Percentiles rank a stretch among this genome's conserved stretches.
These are phyloP conservation scores for Myxozyma vanderwaltii DNA, from an alignment of 805 yeast species.

Conservation along the genomic window DNA sequence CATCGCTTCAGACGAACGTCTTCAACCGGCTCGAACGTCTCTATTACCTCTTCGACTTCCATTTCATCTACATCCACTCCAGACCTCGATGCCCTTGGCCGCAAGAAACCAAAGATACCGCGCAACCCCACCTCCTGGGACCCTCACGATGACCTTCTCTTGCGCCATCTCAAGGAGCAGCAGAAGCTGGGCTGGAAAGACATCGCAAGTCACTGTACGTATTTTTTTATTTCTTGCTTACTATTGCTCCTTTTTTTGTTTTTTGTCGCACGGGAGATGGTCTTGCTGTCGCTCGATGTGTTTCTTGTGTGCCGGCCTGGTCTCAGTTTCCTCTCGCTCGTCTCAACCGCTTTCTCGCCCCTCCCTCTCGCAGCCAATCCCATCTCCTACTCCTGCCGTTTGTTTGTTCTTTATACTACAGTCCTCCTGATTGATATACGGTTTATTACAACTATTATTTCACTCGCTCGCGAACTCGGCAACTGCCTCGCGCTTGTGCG, in stretches of 20 bases:
- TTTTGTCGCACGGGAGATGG: too few species aligned
- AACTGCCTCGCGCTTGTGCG: background rate
- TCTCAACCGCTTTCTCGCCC: background rate
- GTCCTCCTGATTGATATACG: background rate
- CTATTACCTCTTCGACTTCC: constrained; percentile 24
- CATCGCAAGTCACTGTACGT: constrained; percentile 63
- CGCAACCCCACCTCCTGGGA: constrained; percentile 68
- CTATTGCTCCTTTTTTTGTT: background rate
- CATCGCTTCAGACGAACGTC: constrained; percentile 24
- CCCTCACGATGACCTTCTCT: constrained; percentile 68
- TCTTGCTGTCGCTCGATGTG: background rate
- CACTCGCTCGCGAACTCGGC: background rate
- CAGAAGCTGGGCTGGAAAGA: constrained; percentile 90
- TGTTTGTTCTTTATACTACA: background rate
- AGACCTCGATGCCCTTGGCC: constrained; percentile 32
- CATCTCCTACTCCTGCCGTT: background rate
- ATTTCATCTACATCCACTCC: constrained; percentile 17
- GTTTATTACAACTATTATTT: background rate
- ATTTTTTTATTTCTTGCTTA: background rate
- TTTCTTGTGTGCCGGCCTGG: background rate
- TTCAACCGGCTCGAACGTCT: constrained; percentile 29
- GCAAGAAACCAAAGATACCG: constrained; percentile 34
- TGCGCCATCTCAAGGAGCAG: constrained; percentile 77
- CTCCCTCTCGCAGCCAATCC: background rate
- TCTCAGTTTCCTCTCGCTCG: background rate